Evolutionary conservation across 495 filamentous ascomycete species (phyloP), one percentile per base, ranked within the genome.

Genomic region (Xylaria sp.): DNA sequence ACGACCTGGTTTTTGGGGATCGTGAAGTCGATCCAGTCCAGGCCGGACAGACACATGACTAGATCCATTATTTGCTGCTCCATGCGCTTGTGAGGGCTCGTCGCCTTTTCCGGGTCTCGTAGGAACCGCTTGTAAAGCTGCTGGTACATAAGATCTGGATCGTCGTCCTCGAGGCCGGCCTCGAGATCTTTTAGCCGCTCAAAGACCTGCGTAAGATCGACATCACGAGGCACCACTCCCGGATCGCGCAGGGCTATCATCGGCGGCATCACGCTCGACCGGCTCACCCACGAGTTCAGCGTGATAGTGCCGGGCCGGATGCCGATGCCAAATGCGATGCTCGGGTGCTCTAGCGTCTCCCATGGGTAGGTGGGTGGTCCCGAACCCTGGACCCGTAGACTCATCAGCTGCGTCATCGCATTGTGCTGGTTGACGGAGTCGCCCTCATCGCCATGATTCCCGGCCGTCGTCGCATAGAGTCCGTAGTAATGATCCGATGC

Each of bases 11-110:
- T 90, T 72, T 84, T 83, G 35, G 84, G 84, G 29, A 79, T 77
- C 53, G 89, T 90, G 74, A 91, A 92, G 74, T 93, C 90, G 68
- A 90, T 88, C 91, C 91, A 93, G 61, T 84, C 84, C 0, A 84
- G 77, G 53, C 88, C 80, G 2, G 88, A 88, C 19, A 93, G 80
- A 8, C 90, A 88, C 67, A 87, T 85, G 50, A 92, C 87, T 21
- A 93, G 82, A 74, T 92, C 90, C 24, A 84, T 85, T 61, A 93
- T 92, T 74, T 93, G 90, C 74, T 81, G 85, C 68, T 91, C 89
- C 73, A 91, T 85, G 29, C 85, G 83, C 74, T 82, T 85, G 72
- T 88, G 85, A 19, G 86, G 86, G 61, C 74, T 83, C 14, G 80
- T 71, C 21, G 80, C 74, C 73, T 82, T 85, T 73, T 88, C 86